Conservation (phyloP, 2,329 filamentous ascomycete species). For the Daldinia sp. region DNA sequence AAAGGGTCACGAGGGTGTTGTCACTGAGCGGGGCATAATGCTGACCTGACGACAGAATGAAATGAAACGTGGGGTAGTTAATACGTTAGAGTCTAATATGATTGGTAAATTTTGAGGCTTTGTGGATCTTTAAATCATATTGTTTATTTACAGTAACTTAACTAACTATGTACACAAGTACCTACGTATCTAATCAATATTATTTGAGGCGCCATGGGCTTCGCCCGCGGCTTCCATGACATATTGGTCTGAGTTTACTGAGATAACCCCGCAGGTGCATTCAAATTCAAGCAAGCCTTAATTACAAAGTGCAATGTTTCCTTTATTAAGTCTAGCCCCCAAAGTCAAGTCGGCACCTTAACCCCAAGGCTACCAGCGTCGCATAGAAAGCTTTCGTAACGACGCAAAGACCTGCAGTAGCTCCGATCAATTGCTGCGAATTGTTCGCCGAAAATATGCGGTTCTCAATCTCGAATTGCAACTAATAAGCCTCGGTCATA, state of each 20-base stretch:
- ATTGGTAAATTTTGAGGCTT: neutral
- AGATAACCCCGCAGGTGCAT: neutral
- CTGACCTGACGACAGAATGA: constrained; percentile 17
- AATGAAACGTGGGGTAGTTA: constrained; percentile 34
- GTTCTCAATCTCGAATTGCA: neutral
- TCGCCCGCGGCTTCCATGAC: no score
- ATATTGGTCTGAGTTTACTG: no score
- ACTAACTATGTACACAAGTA: no score
- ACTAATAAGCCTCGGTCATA: neutral
- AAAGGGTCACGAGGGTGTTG: constrained; percentile 33
- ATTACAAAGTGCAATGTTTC: constrained; percentile 13
- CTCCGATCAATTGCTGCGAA: constrained; percentile 1
- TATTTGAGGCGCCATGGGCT: no score
- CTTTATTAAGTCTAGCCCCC: constrained; percentile 20
- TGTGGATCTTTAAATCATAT: neutral
- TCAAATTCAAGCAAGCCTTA: constrained; percentile 1
- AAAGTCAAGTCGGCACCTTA: constrained; percentile 7
- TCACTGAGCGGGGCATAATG: constrained; percentile 35
- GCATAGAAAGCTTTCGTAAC: constrained; percentile 15
- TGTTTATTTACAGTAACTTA: neutral
- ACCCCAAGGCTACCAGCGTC: neutral
- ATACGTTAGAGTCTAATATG: neutral
- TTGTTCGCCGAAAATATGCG: constrained; percentile 7
- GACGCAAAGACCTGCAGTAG: neutral
- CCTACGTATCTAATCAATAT: no score